phyloP scores from a whole-genome alignment of 306 rosid genomes.

The Cucumis hystrix region DNA sequence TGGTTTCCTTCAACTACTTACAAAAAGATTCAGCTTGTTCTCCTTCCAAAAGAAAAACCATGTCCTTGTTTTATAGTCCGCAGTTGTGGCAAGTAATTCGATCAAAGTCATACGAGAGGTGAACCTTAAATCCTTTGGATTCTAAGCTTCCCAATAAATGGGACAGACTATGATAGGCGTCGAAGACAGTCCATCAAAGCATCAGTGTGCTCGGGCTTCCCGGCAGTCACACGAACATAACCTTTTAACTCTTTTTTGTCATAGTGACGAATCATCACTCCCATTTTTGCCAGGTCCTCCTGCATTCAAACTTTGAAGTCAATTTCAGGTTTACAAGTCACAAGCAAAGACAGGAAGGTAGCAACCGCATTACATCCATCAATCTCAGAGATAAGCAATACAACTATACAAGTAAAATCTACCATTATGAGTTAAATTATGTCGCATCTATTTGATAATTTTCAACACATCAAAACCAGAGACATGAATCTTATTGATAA shows the following conservation, averaged over 20 bases:
- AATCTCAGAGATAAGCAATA: not conserved
- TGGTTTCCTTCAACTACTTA: not conserved
- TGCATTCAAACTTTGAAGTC: conserved; percentile 5
- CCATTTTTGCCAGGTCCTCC: conserved; percentile 93
- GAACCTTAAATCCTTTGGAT: not conserved
- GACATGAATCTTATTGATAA: not conserved
- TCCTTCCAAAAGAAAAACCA: not conserved
- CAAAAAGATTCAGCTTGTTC: not conserved
- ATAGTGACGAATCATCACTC: conserved; percentile 97
- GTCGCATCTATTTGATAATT: not conserved
- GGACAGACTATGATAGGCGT: conserved; percentile 11
- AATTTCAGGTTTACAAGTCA: not conserved
- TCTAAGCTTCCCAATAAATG: not conserved
- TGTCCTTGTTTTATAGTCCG: not conserved
- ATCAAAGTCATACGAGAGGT: not conserved
- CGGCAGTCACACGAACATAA: conserved; percentile 78
- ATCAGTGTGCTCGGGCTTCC: conserved; percentile 90
- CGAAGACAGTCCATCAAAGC: conserved; percentile 53
- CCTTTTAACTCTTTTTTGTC: conserved; percentile 79
- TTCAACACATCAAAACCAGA: not conserved
- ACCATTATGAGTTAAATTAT: not conserved
- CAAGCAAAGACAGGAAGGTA: not conserved
- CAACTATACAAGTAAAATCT: not conserved
- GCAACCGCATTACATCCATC: no score
- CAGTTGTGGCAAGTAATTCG: not conserved